phyloP scores from a whole-genome alignment of 345 rosid species.

The Eucalyptus victrix region DNA sequence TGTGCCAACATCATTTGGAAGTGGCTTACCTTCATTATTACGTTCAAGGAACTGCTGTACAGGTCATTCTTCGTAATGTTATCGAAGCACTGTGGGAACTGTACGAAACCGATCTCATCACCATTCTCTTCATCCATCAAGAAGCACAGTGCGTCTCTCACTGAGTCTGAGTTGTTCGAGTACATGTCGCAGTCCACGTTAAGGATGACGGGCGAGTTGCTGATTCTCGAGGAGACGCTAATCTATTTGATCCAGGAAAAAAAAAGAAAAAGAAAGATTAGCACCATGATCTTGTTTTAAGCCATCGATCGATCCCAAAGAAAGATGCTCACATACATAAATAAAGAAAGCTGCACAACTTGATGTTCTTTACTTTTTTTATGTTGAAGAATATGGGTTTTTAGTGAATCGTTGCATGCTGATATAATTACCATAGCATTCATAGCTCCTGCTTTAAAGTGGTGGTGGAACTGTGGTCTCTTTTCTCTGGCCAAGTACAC shows the following conservation, averaged over 20 bases:
- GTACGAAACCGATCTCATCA: slow-evolving; percentile 21
- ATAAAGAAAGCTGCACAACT: not conserved
- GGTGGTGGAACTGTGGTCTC: slow-evolving; percentile 20
- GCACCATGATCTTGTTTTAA: not conserved
- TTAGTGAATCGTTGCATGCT: not conserved
- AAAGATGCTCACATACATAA: not conserved
- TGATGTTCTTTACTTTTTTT: no score
- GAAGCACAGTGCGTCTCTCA: slow-evolving; percentile 33
- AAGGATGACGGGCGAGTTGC: slow-evolving; percentile 21
- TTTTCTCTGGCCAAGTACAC: slow-evolving; percentile 38
- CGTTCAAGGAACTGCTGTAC: not conserved
- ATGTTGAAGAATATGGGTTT: not conserved
- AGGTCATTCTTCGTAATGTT: slow-evolving; percentile 22
- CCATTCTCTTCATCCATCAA: slow-evolving; percentile 31
- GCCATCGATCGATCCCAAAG: not conserved
- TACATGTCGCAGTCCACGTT: slow-evolving; percentile 46
- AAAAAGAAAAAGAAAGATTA: not conserved
- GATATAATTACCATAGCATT: slow-evolving; percentile 22
- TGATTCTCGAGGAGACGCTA: slow-evolving; percentile 37
- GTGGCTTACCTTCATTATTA: not conserved
- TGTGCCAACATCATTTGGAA: not conserved
- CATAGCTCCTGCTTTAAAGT: slow-evolving; percentile 44
- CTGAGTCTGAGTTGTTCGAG: slow-evolving; percentile 18
- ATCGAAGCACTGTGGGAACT: slow-evolving; percentile 17
- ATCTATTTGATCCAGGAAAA: slow-evolving; percentile 4